Percentiles rank a stretch among this genome's conserved stretches.
Conservation (phyloP, 305 asterid genomes). For the Ilex paraguariensis region DNA sequence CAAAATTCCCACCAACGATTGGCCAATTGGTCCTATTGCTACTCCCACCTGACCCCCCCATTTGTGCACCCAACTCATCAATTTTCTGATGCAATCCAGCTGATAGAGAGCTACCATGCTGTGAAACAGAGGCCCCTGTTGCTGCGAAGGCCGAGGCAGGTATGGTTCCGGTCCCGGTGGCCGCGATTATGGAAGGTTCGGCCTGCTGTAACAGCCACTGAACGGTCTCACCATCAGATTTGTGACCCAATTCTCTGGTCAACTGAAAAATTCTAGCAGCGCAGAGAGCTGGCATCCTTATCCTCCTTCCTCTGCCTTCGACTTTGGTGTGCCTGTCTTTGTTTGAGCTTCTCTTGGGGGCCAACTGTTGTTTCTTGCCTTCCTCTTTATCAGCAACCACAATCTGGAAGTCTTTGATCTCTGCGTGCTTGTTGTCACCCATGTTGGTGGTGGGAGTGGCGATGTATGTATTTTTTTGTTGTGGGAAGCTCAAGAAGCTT, state of each 20-base stretch:
- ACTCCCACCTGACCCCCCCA: conserved; percentile 16
- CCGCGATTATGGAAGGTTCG: conserved; percentile 64
- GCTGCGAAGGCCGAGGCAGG: conserved; percentile 68
- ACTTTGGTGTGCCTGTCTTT: conserved; percentile 69
- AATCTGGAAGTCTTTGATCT: conserved; percentile 38
- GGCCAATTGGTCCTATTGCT: conserved; percentile 45
- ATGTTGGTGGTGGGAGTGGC: conserved; percentile 10
- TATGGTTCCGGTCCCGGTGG: conserved; percentile 62
- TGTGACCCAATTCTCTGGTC: conserved; percentile 69
- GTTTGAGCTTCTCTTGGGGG: conserved; percentile 59
- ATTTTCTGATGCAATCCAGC: conserved; percentile 44
- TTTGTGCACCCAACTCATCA: conserved; percentile 37
- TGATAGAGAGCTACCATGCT: conserved; percentile 37
- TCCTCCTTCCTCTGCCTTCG: conserved; percentile 66
- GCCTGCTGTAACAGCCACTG: conserved; percentile 74
- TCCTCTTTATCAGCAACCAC: conserved; percentile 36
- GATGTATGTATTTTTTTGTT: not conserved
- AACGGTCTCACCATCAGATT: conserved; percentile 72
- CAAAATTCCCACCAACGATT: conserved; percentile 28
- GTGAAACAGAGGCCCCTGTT: conserved; percentile 43
- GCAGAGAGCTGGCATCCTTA: conserved; percentile 78
- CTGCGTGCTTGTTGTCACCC: conserved; percentile 27
- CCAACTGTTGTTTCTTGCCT: conserved; percentile 37
- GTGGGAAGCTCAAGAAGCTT: conserved; percentile 24
- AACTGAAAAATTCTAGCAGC: conserved; percentile 70